Evolutionary conservation across 345 rosid genomes (phyloP), one percentile per base, ranked within the genome.

Genomic region (Bruguiera gymnorhiza): DNA sequence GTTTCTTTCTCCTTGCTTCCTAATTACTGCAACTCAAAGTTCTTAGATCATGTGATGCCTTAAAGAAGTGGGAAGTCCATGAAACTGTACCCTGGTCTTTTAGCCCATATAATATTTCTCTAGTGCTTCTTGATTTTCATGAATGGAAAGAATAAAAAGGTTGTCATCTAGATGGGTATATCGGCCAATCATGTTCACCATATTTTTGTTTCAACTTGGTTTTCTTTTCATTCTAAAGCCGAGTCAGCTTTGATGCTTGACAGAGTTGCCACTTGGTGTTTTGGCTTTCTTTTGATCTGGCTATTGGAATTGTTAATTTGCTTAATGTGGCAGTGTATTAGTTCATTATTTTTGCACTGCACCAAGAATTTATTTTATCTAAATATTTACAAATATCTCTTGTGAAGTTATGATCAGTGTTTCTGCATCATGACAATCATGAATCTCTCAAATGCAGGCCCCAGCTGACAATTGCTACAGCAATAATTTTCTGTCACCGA

Each of bases 381-480:
- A 21, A 8, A 6, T 61, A 21, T 16, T 10, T 51, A 2, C 36
- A 11, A 43, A 48, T 43, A 2, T 13, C 13, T 15, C 8, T 62
- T 6, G 23, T 51, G 58, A 60, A 48, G 31, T 46, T 46, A 20
- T 39, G 13, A 39, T 59, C 24, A 29, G 24, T n/a, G 34, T 30
- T 21, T 23, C 10, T 13, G 52, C 58, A 21, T 70, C 31, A 51
- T 60, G 64, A 43, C 50, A 51, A 26, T 30, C 26, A 32, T 61
- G 37, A 52, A 70, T 72, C 65, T 65, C 48, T 30, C n/a, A 16
- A 20, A 60, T 89, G 84, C 87, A 95, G 99, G 71, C 99, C 99
- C 60, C 99, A 95, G 86, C 86, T 95, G 72, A 95, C 99, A 32
- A 95, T 95, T 72, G 99, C 99, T 50, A 95, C 99, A 39, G 92